These are phyloP conservation scores for Globisporangium yorkense DNA, from an alignment of 352 stramenopile genomes.

Conservation along the genomic window DNA sequence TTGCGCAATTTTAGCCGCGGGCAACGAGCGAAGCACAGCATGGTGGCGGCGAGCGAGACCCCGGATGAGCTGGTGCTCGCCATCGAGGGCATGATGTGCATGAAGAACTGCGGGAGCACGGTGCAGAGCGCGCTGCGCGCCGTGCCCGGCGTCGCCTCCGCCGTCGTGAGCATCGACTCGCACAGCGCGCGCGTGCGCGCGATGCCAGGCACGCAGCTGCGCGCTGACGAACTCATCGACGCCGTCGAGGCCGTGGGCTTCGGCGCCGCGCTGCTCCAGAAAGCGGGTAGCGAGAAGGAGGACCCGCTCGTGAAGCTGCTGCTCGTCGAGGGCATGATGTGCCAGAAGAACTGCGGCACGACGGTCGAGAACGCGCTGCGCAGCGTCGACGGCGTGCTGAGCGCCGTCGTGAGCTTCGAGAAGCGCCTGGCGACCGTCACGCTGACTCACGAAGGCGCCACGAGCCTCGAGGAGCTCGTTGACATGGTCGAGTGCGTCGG, in stretches of 20 bases:
- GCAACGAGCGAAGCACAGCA: background rate
- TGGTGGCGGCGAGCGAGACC: background rate
- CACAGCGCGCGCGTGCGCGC: conserved; percentile 59
- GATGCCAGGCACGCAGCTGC: conserved; percentile 27
- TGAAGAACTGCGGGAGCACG: conserved; percentile 94
- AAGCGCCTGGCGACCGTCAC: conserved; percentile 60
- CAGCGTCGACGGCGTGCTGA: conserved; percentile 66
- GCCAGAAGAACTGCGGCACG: conserved; percentile 93
- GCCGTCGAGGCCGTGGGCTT: conserved; percentile 79
- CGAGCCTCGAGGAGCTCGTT: conserved; percentile 55
- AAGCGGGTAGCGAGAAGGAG: background rate
- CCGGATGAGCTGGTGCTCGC: conserved; percentile 28
- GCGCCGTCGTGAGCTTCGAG: conserved; percentile 68
- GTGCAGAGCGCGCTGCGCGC: conserved; percentile 69
- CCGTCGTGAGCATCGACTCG: conserved; percentile 56
- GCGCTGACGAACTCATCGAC: conserved; percentile 49
- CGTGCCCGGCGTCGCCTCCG: conserved; percentile 64
- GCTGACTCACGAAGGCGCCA: conserved; percentile 32
- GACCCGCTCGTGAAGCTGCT: conserved; percentile 43
- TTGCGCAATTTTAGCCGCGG: no score
- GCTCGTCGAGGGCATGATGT: conserved; percentile 92
- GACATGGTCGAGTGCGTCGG: conserved; percentile 78
- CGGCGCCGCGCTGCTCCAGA: conserved; percentile 32
- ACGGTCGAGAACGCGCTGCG: conserved; percentile 85
- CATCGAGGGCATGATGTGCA: conserved; percentile 93